Conservation (phyloP, 176 grass and related monocot genomes). For the Avena sativa region DNA sequence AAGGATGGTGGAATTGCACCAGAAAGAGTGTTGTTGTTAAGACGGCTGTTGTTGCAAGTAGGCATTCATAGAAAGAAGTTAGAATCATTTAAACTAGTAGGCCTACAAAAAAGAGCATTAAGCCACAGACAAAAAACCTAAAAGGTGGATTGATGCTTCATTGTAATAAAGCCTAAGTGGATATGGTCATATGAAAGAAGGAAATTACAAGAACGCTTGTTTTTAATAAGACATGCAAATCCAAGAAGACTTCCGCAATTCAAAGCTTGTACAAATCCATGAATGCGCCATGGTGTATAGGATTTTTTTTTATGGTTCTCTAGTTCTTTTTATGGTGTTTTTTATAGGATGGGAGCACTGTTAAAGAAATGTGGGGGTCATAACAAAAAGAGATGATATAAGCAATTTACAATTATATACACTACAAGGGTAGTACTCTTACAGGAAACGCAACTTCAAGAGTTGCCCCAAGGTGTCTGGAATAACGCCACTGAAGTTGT, state of each 20-base stretch:
- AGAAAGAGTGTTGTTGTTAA: slow-evolving; percentile 83
- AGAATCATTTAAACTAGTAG: slow-evolving; percentile 40
- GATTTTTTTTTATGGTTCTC: neutral
- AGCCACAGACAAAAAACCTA: neutral
- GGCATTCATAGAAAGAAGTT: slow-evolving; percentile 41
- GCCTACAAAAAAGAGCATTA: slow-evolving; percentile 21
- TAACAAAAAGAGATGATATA: neutral
- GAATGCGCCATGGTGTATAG: slow-evolving; percentile 22
- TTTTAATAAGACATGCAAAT: slow-evolving; percentile 31
- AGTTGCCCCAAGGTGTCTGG: slow-evolving; percentile 74
- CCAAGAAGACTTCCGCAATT: neutral
- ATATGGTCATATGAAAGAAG: slow-evolving; percentile 8
- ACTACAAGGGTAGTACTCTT: slow-evolving; percentile 44
- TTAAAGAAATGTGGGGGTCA: neutral
- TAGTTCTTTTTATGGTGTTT: neutral
- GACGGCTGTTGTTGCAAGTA: slow-evolving; percentile 70
- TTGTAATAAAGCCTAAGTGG: neutral
- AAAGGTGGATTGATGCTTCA: slow-evolving; percentile 1
- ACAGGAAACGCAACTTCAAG: slow-evolving; percentile 77
- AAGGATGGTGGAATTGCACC: slow-evolving; percentile 65
- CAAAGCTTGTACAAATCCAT: neutral
- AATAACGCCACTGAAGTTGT: slow-evolving; percentile 61
- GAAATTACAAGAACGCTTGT: slow-evolving; percentile 16
- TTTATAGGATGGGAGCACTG: slow-evolving; percentile 17
- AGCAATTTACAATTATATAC: slow-evolving; percentile 10